Evolutionary conservation across 2,329 filamentous ascomycete species (phyloP).

Genomic region (Pestalotiopsis sp.): DNA sequence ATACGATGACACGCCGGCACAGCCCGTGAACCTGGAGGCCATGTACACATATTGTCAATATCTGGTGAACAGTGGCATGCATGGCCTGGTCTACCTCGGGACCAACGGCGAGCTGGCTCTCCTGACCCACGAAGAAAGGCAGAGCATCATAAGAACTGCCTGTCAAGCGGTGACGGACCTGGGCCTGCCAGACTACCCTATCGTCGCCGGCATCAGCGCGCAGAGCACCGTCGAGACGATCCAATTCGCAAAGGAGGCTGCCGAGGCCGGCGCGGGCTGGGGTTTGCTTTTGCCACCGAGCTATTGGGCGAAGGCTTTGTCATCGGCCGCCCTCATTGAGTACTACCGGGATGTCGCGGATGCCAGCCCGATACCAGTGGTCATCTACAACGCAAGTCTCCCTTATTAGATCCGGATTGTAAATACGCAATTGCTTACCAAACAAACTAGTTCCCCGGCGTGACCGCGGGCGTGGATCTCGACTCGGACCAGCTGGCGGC

Average conservation of each 20-base stretch:
- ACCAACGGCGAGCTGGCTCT: constrained; percentile 51
- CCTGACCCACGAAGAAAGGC: constrained; percentile 42
- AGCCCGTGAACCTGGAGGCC: constrained; percentile 47
- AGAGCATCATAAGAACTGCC: constrained; percentile 42
- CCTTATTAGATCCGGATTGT: constrained; percentile 8
- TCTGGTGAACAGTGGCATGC: constrained; percentile 45
- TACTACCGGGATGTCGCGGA: constrained; percentile 43
- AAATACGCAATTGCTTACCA: not conserved
- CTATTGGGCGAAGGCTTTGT: constrained; percentile 42
- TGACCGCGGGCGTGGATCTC: constrained; percentile 35
- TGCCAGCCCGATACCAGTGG: constrained; percentile 29
- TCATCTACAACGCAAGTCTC: constrained; percentile 30
- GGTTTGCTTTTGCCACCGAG: constrained; percentile 41
- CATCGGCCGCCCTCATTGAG: constrained; percentile 34
- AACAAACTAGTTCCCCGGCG: constrained; percentile 31
- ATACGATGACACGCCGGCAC: constrained; percentile 42
- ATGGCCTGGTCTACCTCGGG: constrained; percentile 48
- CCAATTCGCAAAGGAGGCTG: constrained; percentile 39
- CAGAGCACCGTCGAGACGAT: constrained; percentile 38
- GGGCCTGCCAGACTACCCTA: constrained; percentile 37
- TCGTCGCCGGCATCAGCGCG: constrained; percentile 48
- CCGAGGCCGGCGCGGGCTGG: constrained; percentile 40
- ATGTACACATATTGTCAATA: constrained; percentile 45
- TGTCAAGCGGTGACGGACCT: constrained; percentile 40
- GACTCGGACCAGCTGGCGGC: constrained; percentile 25